Evolutionary conservation across 2,329 filamentous ascomycete species (phyloP).

Genomic region (Geosmithia putterillii): DNA sequence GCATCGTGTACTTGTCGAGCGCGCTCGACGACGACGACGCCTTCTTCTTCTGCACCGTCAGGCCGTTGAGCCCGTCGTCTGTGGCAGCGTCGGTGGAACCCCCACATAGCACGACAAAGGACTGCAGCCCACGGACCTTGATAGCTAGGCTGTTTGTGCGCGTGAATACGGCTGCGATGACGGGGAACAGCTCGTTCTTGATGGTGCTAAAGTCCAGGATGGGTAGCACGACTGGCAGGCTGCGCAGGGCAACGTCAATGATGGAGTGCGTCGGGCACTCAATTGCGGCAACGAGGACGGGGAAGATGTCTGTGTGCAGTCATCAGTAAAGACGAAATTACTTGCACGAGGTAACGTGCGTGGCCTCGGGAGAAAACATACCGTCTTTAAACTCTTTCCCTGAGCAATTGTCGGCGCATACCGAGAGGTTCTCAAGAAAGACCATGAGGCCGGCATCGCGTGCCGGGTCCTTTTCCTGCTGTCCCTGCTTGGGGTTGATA

Average conservation of each 20-base stretch:
- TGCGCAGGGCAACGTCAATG: constrained; percentile 73
- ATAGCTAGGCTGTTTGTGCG: constrained; percentile 89
- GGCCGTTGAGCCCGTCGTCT: constrained; percentile 64
- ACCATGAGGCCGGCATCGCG: constrained; percentile 89
- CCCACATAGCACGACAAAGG: constrained; percentile 81
- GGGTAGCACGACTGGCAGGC: constrained; percentile 68
- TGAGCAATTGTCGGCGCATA: constrained; percentile 68
- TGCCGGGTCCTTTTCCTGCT: constrained; percentile 65
- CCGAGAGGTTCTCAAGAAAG: constrained; percentile 68
- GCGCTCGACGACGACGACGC: constrained; percentile 55
- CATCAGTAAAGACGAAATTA: background rate
- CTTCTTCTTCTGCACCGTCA: constrained; percentile 48
- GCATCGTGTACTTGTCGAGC: constrained; percentile 94
- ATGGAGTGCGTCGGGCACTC: constrained; percentile 83
- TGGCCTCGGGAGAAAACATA: constrained; percentile 28
- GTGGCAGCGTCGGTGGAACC: constrained; percentile 44
- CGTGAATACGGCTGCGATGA: constrained; percentile 81
- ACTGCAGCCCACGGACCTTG: constrained; percentile 84
- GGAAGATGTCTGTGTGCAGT: constrained; percentile 58
- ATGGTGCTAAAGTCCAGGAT: constrained; percentile 92
- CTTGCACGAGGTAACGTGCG: background rate
- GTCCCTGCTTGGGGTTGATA: constrained; percentile 37
- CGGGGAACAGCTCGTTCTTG: constrained; percentile 91
- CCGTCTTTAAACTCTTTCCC: constrained; percentile 93
- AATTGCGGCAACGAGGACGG: constrained; percentile 71